phyloP scores from a whole-genome alignment of 345 rosid species.

The Rhodamnia argentea region DNA sequence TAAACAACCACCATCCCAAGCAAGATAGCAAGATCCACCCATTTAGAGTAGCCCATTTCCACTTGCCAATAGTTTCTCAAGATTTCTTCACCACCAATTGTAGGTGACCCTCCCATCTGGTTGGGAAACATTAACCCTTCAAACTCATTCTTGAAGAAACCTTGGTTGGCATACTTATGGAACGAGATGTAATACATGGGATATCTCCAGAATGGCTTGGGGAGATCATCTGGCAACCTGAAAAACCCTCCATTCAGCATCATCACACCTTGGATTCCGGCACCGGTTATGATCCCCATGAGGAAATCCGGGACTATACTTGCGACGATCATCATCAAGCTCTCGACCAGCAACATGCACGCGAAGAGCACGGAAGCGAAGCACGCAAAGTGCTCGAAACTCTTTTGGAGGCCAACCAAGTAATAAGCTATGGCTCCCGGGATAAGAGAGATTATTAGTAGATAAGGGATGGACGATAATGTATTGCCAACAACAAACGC shows the following conservation, averaged over 20 bases:
- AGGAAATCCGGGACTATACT: background rate
- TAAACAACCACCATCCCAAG: background rate
- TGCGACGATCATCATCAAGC: background rate
- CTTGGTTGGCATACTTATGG: constrained; percentile 20
- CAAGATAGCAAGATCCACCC: background rate
- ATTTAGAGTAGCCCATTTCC: background rate
- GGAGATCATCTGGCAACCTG: background rate
- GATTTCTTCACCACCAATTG: constrained; percentile 12
- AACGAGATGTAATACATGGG: constrained; percentile 25
- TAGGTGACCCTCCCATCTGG: background rate
- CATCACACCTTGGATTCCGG: background rate
- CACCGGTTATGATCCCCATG: background rate
- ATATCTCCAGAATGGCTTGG: background rate
- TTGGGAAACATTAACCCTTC: constrained; percentile 6
- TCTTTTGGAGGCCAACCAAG: background rate
- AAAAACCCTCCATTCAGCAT: background rate
- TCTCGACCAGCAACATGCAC: background rate
- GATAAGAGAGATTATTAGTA: background rate
- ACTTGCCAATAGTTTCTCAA: background rate
- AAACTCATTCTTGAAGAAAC: constrained; percentile 26
- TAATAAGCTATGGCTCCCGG: background rate
- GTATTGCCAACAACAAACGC: constrained; percentile 42
- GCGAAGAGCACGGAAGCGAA: constrained; percentile 22
- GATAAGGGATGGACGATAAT: constrained; percentile 19
- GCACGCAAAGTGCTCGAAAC: constrained; percentile 23